Conservation (phyloP, 306 rosid species). For the Casuarina glauca region DNA sequence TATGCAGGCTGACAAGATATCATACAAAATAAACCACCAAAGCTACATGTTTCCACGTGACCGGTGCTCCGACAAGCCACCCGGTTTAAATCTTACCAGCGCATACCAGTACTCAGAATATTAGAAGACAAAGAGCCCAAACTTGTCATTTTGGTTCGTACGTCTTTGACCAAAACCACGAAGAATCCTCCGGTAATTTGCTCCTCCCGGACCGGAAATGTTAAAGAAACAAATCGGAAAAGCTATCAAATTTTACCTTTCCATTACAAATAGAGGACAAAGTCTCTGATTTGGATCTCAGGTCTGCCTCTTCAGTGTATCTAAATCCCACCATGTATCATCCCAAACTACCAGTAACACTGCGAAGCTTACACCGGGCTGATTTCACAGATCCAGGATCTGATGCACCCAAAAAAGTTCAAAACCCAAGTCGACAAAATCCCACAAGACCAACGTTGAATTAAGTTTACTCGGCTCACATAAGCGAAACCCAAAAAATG, state of each 20-base stretch:
- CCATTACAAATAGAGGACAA: no score
- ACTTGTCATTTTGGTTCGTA: neutral
- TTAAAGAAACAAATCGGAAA: no score
- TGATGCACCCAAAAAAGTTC: neutral
- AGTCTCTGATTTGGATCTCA: no score
- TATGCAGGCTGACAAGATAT: neutral
- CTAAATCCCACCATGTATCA: no score
- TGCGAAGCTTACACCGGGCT: neutral
- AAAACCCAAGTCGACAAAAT: neutral
- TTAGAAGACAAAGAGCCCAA: neutral
- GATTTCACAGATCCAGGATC: neutral
- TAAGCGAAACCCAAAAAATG: neutral
- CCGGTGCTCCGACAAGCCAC: slow-evolving; percentile 11
- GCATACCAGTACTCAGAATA: no score
- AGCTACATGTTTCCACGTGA: neutral
- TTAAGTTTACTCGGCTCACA: no score
- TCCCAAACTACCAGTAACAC: no score
- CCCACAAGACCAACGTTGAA: neutral
- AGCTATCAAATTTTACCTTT: no score
- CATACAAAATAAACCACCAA: neutral
- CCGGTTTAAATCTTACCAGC: neutral
- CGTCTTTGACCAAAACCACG: neutral
- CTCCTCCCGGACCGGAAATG: neutral
- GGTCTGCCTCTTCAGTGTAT: no score
- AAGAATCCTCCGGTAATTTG: neutral